phyloP scores from a whole-genome alignment of 140 eudicot genomes.

The Senecio squalidus region DNA sequence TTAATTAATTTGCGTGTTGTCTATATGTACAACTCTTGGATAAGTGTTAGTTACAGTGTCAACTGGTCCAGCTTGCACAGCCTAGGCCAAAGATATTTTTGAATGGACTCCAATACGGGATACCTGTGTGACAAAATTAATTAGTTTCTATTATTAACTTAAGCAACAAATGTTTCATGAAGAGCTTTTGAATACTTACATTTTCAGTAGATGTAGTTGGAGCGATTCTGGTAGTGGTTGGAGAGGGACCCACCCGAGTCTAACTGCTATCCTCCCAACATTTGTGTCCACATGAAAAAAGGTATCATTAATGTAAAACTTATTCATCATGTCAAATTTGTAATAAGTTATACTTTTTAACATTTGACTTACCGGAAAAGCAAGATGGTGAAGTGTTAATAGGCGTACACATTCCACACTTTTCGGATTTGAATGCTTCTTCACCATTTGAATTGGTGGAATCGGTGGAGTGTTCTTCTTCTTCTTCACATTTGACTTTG shows the following conservation, averaged over 20 bases:
- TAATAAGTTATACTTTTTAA: background rate
- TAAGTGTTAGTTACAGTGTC: conserved; percentile 14
- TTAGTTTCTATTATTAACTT: background rate
- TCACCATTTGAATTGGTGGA: too few relatives aligned
- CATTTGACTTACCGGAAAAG: conserved; percentile 18
- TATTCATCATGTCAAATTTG: background rate
- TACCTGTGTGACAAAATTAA: background rate
- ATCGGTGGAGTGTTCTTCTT: too few relatives aligned
- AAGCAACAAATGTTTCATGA: background rate
- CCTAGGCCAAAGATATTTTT: conserved; percentile 7
- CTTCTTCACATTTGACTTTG: too few relatives aligned
- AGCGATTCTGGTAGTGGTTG: too few relatives aligned
- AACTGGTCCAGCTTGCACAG: conserved; percentile 7
- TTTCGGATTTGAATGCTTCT: too few relatives aligned
- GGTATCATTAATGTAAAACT: background rate
- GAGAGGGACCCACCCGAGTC: too few relatives aligned
- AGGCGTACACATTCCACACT: too few relatives aligned
- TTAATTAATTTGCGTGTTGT: background rate
- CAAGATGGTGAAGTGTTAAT: too few relatives aligned
- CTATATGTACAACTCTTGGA: background rate
- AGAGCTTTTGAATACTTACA: background rate
- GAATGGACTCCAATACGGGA: conserved; percentile 3
- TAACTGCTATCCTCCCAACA: too few relatives aligned
- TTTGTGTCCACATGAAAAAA: background rate
- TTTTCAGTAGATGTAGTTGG: background rate